Evolutionary conservation across 495 filamentous ascomycete species (phyloP).

Genomic region (Aspergillus cristatus): DNA sequence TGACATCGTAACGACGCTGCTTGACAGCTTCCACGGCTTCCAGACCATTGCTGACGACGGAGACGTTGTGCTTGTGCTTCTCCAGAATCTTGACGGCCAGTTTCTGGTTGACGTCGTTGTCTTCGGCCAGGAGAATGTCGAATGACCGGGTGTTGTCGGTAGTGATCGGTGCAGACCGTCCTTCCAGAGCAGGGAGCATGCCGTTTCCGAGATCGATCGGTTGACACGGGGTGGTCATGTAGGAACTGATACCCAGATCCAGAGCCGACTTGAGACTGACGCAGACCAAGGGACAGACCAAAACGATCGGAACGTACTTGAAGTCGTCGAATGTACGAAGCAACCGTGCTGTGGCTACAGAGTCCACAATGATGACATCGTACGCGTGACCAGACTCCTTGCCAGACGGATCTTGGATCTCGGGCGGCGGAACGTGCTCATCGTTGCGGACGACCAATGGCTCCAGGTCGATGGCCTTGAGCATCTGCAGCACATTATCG

Average conservation of each 20-base stretch:
- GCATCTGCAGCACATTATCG: conserved; percentile 67
- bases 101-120: conserved; percentile 96
- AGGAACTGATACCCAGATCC: conserved; percentile 92
- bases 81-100: conserved; percentile 94
- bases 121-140: conserved; percentile 91
- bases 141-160: conserved; percentile 94
- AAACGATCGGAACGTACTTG: conserved; percentile 94
- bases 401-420: conserved; percentile 47
- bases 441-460: conserved; percentile 72
- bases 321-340: conserved; percentile 85
- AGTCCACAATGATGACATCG: conserved; percentile 97
- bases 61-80: conserved; percentile 95
- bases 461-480: conserved; percentile 67
- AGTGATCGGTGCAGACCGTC: conserved; percentile 80
- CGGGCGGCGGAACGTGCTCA: conserved; percentile 48
- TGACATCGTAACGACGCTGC: conserved; percentile 86
- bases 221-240: conserved; percentile 97
- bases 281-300: conserved; percentile 83
- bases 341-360: conserved; percentile 77
- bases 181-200: conserved; percentile 96
- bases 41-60: conserved; percentile 88
- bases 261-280: conserved; percentile 91
- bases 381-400: conserved; percentile 60
- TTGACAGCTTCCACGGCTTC: conserved; percentile 88
- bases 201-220: conserved; percentile 95